Base-by-base conservation (phyloP, 805 yeast genomes). In the Saccharomyces paradoxus region DNA sequence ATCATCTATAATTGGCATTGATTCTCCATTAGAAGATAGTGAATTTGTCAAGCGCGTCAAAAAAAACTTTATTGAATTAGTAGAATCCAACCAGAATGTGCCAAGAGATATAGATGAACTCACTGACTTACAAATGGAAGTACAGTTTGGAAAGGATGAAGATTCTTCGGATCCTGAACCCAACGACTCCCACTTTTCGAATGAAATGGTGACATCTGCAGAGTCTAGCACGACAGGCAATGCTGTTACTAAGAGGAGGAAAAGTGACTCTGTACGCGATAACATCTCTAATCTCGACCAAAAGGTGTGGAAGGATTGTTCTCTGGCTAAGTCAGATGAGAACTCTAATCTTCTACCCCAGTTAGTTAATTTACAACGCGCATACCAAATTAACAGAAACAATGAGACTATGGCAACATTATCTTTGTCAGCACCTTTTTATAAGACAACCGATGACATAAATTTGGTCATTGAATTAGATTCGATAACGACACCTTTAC, bases 371-470 rank as follows among this genome's bases (percentile, higher is more conserved):
- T 53, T 68, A 22, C 74, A 73, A 61, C 68, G 68, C 6, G 71
- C 68, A 27, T 76, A 68, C 58, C 58, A 70, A 14, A 75, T 81
- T 7, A 75, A 76, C 46, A 67, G 77, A 53, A 70, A 75, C 52
- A 73, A 77, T 8, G 63, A 70, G 48, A 61, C 68, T 12, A 70
- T 81, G 8, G 77, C 81, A 0, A 71, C 67, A 17, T 49, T 78
- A 21, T 54, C 62, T 0, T 65, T 77, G 28, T 72, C 79, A 7
- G 75, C 74, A 55, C 67, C 74, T 1, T 70, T 72, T 44, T 77
- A 73, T 56, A 71, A 77, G 21, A 67, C 74, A 3, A 78, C 82
- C 1, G 83, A 79, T 47, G 72, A 74, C 17, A 69, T 82, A 8
- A 71, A 73, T 22, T 56, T 79, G 7, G 63, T 60, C 21, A 61